phyloP scores from a whole-genome alignment of 2,329 filamentous ascomycete genomes.

The Verticillium isaacii region DNA sequence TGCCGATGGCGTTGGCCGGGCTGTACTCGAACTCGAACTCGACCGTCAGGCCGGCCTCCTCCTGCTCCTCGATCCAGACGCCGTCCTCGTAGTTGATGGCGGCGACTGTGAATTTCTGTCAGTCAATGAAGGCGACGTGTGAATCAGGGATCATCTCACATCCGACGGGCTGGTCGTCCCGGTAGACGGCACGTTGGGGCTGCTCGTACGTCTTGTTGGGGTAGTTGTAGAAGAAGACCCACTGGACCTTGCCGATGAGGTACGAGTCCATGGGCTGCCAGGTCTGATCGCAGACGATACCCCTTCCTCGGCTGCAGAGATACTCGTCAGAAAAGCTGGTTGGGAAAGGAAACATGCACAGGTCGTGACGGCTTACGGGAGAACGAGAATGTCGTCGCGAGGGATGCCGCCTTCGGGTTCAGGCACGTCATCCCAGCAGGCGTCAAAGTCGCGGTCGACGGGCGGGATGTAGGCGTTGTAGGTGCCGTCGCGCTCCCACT shows the following conservation, averaged over 20 bases:
- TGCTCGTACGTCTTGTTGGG: slow-evolving; percentile 1
- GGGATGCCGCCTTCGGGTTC: neutral
- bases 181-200: slow-evolving; percentile 1
- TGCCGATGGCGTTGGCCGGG: neutral
- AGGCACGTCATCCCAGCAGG: neutral
- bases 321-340: neutral
- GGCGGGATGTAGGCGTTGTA: neutral
- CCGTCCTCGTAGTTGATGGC: slow-evolving; percentile 4
- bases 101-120: neutral
- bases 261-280: slow-evolving; percentile 5
- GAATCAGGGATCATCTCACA: neutral
- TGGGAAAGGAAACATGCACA: too few species aligned
- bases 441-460: slow-evolving; percentile 1
- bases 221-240: slow-evolving; percentile 8
- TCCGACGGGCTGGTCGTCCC: slow-evolving; percentile 3
- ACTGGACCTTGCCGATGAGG: slow-evolving; percentile 5
- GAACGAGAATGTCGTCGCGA: neutral
- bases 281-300: neutral
- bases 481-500: slow-evolving; percentile 1
- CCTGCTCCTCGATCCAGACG: slow-evolving; percentile 2
- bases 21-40: slow-evolving; percentile 1
- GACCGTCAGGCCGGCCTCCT: neutral
- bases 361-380: neutral
- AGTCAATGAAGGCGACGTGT: too few species aligned
- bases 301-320: neutral